Percentiles rank a stretch among this genome's conserved stretches.
Conservation (phyloP, 2,329 filamentous ascomycete genomes). For the Fusarium torulosum region DNA sequence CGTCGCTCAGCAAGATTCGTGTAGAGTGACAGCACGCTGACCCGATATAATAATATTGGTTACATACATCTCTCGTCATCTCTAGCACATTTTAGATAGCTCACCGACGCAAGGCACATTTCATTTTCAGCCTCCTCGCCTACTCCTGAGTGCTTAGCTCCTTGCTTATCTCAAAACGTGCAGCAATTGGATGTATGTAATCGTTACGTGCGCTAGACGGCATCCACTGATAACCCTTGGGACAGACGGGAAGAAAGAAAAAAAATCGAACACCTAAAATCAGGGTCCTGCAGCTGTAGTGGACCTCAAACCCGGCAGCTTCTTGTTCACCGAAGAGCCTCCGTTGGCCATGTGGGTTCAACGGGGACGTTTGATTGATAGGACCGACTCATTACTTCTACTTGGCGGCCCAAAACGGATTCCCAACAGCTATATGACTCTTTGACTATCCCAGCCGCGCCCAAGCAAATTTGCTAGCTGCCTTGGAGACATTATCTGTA, state of each 20-base stretch:
- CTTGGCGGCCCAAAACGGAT: conserved; percentile 26
- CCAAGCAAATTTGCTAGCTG: conserved; percentile 29
- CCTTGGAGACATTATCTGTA: conserved; percentile 12
- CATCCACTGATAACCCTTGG: conserved; percentile 36
- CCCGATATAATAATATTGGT: background rate
- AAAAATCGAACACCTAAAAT: conserved; percentile 33
- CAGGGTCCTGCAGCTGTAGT: conserved; percentile 42
- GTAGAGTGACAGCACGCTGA: background rate
- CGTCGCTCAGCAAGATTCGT: background rate
- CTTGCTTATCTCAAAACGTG: conserved; percentile 29
- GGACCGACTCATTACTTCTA: conserved; percentile 36
- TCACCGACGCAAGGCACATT: conserved; percentile 1
- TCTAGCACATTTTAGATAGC: conserved; percentile 11
- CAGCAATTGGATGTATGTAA: conserved; percentile 42
- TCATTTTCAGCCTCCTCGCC: conserved; percentile 24
- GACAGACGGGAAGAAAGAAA: background rate
- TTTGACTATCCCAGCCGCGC: conserved; percentile 27
- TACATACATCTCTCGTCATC: conserved; percentile 1
- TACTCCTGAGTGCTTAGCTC: conserved; percentile 1
- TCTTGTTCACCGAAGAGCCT: conserved; percentile 47
- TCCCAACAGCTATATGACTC: conserved; percentile 40
- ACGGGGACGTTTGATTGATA: conserved; percentile 36
- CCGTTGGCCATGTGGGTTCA: conserved; percentile 46
- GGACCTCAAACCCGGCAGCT: conserved; percentile 30
- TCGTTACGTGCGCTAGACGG: conserved; percentile 41